These are phyloP conservation scores for Pichia rugopelliculosa DNA, from an alignment of 805 yeast genomes.

Conservation along the genomic window DNA sequence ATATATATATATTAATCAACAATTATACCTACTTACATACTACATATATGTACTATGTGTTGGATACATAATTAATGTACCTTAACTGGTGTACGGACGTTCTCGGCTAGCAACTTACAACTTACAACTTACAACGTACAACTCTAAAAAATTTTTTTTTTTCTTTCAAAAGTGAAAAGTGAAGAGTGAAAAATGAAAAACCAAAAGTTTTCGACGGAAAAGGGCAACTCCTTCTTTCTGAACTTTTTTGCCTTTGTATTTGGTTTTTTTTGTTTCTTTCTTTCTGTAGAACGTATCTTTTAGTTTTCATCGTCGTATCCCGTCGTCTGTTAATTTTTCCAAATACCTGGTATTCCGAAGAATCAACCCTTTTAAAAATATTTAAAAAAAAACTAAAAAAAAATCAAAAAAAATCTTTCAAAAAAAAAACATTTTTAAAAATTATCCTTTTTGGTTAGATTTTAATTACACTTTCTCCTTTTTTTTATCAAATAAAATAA, in stretches of 20 bases:
- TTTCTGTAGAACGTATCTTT: constrained; percentile 8
- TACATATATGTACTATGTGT: too few relatives aligned
- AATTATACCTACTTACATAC: too few relatives aligned
- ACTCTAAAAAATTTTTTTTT: too few relatives aligned
- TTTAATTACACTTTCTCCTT: constrained; percentile 7
- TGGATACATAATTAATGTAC: too few relatives aligned
- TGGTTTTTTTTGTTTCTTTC: not conserved
- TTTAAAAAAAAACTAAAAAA: constrained; percentile 12
- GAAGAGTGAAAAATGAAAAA: not conserved
- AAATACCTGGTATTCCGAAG: not conserved
- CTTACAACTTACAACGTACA: too few relatives aligned
- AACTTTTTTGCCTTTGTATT: not conserved
- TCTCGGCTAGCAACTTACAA: too few relatives aligned
- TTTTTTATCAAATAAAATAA: constrained; percentile 6
- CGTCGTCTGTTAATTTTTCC: constrained; percentile 3
- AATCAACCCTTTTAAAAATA: not conserved
- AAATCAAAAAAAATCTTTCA: constrained; percentile 8
- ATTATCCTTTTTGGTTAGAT: constrained; percentile 1
- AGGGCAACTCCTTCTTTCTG: not conserved
- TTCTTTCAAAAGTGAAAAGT: not conserved
- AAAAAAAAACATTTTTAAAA: constrained; percentile 4
- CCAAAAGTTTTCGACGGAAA: not conserved
- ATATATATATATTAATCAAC: not conserved
- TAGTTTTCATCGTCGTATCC: constrained; percentile 11
- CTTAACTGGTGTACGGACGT: too few relatives aligned